Conservation (phyloP, 768 basidiomycete genomes). For the Pleurotus tuoliensis region DNA sequence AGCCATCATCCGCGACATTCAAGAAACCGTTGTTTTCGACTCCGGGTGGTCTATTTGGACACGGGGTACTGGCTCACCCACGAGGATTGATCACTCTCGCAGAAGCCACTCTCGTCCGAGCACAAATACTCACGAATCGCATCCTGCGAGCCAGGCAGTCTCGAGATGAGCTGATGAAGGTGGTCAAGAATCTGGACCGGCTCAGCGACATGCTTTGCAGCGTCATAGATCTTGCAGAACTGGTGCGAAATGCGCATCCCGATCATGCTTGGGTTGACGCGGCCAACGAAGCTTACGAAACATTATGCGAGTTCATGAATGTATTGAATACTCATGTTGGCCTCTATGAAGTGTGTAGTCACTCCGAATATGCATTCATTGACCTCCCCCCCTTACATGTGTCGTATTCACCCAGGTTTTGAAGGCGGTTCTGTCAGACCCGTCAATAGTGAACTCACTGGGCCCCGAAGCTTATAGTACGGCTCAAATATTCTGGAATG, state of each 20-base stretch:
- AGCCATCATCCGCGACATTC: constrained; percentile 43
- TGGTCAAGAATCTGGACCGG: constrained; percentile 94
- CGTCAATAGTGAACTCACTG: constrained; percentile 59
- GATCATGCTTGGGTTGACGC: constrained; percentile 79
- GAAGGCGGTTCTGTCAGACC: constrained; percentile 64
- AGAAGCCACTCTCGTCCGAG: constrained; percentile 75
- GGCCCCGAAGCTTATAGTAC: constrained; percentile 78
- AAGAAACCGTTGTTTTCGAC: constrained; percentile 24
- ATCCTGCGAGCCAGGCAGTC: constrained; percentile 74
- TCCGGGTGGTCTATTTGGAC: constrained; percentile 83
- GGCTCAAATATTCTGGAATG: constrained; percentile 90
- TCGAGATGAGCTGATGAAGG: constrained; percentile 70
- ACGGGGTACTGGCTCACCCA: constrained; percentile 68
- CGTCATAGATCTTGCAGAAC: constrained; percentile 94
- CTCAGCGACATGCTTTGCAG: constrained; percentile 95
- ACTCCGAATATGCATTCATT: constrained; percentile 4
- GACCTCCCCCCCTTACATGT: constrained; percentile 14
- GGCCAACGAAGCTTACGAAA: constrained; percentile 86
- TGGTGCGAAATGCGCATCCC: constrained; percentile 91
- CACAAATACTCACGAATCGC: constrained; percentile 78
- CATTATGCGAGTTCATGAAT: constrained; percentile 96
- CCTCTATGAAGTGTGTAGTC: constrained; percentile 72
- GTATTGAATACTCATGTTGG: constrained; percentile 91
- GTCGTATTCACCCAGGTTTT: constrained; percentile 49
- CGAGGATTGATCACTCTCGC: constrained; percentile 68